Evolutionary conservation across 2,329 filamentous ascomycete species (phyloP), one percentile per base, ranked within the genome.

Genomic region (Lachnellula arida): DNA sequence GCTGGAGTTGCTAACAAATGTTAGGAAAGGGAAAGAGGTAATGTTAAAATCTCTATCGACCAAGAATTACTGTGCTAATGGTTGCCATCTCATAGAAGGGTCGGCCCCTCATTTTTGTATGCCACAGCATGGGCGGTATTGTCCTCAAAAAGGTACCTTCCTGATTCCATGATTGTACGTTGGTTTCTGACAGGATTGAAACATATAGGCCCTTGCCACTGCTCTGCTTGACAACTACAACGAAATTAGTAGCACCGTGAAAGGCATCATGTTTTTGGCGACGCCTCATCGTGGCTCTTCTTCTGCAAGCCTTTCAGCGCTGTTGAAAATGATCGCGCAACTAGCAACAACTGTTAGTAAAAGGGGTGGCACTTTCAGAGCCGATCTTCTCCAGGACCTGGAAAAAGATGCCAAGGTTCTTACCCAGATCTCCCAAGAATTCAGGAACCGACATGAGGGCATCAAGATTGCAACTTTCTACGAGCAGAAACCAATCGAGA

Each of bases 251-350:
- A 39, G 60, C 0, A 58, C 67, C 2, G 58, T 73, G 4, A 53
- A 51, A 2, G 62, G 67, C 0, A 68, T 75, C 0, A 61, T 75
- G 25, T 76, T 76, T 40, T 59, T 76, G 0, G 72, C 66, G 0
- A 74, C 72, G 1, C 74, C 73, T 11, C 74, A 76, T 48, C 55
- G 67, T 12, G 72, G 71, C 0, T 68, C 70, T 1, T 61, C 71
- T 3, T 22, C 44, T 23, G 57, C 62, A 5, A 46, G 57, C 5
- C 12, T 59, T n/a, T 14, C 55, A 4, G 25, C 40, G 1, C 15
- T 39, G 0, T 17, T 57, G 2, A 52, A 52, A 6, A 55, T 39
- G 7, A 19, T 59, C 17, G 12, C 19, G 2, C 55, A 46, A n/a
- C 19, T 55, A 19, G 40, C 49, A 14, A 43, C 51, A 37, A 37